Base-by-base conservation (phyloP, 345 rosid species). In the Sonneratia caseolaris region DNA sequence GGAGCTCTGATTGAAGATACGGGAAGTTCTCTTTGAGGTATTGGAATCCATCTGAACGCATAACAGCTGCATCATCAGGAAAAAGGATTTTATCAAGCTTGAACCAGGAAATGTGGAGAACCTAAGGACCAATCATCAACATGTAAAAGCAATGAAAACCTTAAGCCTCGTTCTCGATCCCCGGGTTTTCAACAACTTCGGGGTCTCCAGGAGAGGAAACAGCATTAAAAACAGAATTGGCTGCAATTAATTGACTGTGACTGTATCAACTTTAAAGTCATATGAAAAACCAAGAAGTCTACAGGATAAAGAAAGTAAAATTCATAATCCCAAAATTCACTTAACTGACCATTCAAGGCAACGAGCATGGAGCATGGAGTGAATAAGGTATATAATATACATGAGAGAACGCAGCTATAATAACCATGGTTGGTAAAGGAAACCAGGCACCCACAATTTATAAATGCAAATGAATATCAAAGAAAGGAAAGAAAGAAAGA, bases 21-120 rank as follows among this genome's bases (percentile, higher is more conserved):
- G 86, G 84, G 78, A 79, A 82, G 71, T 81, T 87, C 75, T 85
- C 92, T 73, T 82, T 82, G 48, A 87, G 77, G 77, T 75, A 81
- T 67, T 77, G 79, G 19, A 87, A 87, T 13, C 88, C 88, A 61
- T 85, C 92, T 3, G 89, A 78, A 42, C 82, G 85, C 88, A 87
- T 87, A 38, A 87, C 88, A 78, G 85, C 92, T 85, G 88, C 81
- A 73, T 9, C 56, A 71, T 35, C 19, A 68, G 27, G 45, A 9
- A 49, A 36, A 61, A 88, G 86, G 19, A 3, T 32, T 70, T 73
- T 66, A 75, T 73, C 57, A 27, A 10, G 59, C 37, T 2, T 51
- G 48, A 45, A 56, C 37, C 3, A 27, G 7, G 15, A 37, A 24
- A 42, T 57, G 64, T 40, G 62, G 70, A 16, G 53, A 45, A 53